Evolutionary conservation across 768 basidiomycete genomes (phyloP).

Genomic region (Calocybe gangraenosa): DNA sequence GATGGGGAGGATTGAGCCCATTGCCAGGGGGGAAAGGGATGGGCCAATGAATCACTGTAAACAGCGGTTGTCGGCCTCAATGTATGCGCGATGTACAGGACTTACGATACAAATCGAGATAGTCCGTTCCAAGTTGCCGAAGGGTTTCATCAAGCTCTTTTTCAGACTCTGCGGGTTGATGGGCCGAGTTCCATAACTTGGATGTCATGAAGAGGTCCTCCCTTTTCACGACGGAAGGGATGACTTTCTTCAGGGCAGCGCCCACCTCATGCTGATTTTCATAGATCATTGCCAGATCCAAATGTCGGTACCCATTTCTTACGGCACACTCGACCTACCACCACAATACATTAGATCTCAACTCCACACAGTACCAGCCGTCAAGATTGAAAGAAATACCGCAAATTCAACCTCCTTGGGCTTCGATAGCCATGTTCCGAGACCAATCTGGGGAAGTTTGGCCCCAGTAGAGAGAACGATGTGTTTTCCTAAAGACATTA

Average conservation of each 20-base stretch:
- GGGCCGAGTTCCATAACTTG: slow-evolving; percentile 80
- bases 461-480: slow-evolving; percentile 42
- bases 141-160: slow-evolving; percentile 76
- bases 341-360: slow-evolving; percentile 4
- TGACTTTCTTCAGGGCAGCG: slow-evolving; percentile 69
- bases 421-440: slow-evolving; percentile 80
- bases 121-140: slow-evolving; percentile 63
- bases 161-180: slow-evolving; percentile 63
- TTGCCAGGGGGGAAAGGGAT: slow-evolving; percentile 59
- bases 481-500: slow-evolving; percentile 25
- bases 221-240: slow-evolving; percentile 72
- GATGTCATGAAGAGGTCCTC: slow-evolving; percentile 79
- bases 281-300: slow-evolving; percentile 82
- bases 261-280: slow-evolving; percentile 78
- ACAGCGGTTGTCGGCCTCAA: neutral
- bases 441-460: slow-evolving; percentile 69
- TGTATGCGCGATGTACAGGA: slow-evolving; percentile 6
- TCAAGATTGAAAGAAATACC: slow-evolving; percentile 21
- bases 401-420: slow-evolving; percentile 73
- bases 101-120: slow-evolving; percentile 79
- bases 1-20: slow-evolving; percentile 50
- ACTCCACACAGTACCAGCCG: neutral
- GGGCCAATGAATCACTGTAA: slow-evolving; percentile 75
- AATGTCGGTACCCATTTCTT: slow-evolving; percentile 74
- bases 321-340: slow-evolving; percentile 71